Percentiles rank a stretch among this genome's conserved stretches.
Evolutionary conservation across 1,284 basidiomycete species (phyloP).

Genomic region (Hypsizygus ulmarius): DNA sequence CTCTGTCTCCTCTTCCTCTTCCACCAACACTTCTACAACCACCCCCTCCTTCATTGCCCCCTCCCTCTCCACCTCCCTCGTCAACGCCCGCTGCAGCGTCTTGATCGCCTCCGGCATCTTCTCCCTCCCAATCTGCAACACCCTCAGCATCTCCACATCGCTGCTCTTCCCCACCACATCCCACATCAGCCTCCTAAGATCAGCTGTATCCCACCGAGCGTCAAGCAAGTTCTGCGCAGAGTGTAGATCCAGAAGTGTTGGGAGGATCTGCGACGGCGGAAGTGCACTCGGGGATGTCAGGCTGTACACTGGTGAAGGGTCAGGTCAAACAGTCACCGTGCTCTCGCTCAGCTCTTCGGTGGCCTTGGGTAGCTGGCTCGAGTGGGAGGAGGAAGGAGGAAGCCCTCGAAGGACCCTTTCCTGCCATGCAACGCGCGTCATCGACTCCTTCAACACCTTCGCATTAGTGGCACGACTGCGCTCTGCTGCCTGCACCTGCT

Average conservation of each 20-base stretch:
- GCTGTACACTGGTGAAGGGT: background rate
- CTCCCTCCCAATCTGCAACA: constrained; percentile 60
- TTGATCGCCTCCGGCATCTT: constrained; percentile 81
- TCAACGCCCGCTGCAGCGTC: constrained; percentile 68
- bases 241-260: constrained; percentile 36
- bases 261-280: constrained; percentile 22
- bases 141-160: constrained; percentile 62
- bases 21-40: background rate
- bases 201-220: constrained; percentile 49
- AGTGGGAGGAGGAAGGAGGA: background rate
- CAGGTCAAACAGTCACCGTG: background rate
- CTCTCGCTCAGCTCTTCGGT: too few relatives aligned
- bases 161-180: constrained; percentile 53
- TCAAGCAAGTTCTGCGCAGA: constrained; percentile 55
- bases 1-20: background rate
- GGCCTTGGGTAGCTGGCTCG: background rate
- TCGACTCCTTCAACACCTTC: constrained; percentile 22
- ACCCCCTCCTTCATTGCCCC: constrained; percentile 31
- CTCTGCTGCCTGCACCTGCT: constrained; percentile 46
- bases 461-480: constrained; percentile 30
- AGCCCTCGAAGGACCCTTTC: background rate
- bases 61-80: constrained; percentile 32
- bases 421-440: background rate
- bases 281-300: constrained; percentile 5
- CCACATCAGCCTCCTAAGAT: constrained; percentile 58